Percentiles rank a stretch among this genome's conserved stretches.
These are phyloP conservation scores for Mucor indicus DNA, from an alignment of 371 early-diverging fungal species.

Conservation along the genomic window DNA sequence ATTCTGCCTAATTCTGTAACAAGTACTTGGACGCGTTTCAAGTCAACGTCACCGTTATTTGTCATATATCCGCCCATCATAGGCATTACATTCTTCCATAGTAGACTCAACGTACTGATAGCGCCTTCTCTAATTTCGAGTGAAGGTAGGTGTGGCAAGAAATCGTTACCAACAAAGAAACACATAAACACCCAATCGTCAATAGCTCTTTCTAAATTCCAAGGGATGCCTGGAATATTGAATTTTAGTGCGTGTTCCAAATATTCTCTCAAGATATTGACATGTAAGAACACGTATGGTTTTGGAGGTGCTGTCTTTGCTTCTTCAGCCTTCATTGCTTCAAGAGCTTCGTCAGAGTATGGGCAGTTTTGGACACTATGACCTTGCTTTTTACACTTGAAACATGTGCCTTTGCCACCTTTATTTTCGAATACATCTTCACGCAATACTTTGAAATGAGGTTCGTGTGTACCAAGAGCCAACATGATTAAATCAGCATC, in stretches of 20 bases:
- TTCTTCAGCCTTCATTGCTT: slow-evolving; percentile 36
- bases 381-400: slow-evolving; percentile 81
- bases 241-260: slow-evolving; percentile 81
- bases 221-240: slow-evolving; percentile 62
- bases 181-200: slow-evolving; percentile 99
- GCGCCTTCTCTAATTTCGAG: slow-evolving; percentile 98
- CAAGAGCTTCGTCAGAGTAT: slow-evolving; percentile 5
- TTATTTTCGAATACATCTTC: slow-evolving; percentile 90
- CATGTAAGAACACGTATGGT: slow-evolving; percentile 89
- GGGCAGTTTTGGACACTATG: slow-evolving; percentile 77
- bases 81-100: slow-evolving; percentile 82
- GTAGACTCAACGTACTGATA: slow-evolving; percentile 82
- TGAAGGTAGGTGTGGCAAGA: slow-evolving; percentile 97
- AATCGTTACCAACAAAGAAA: slow-evolving; percentile 99
- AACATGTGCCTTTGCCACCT: slow-evolving; percentile 63
- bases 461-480: slow-evolving; percentile 97
- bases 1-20: slow-evolving; percentile 79
- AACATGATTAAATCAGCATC: slow-evolving; percentile 99
- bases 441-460: slow-evolving; percentile 94
- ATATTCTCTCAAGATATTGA: slow-evolving; percentile 91
- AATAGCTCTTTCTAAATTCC: slow-evolving; percentile 90
- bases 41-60: slow-evolving; percentile 78
- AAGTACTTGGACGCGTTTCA: slow-evolving; percentile 74
- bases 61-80: slow-evolving; percentile 87
- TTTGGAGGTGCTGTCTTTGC: slow-evolving; percentile 64